These are phyloP conservation scores for Citrus inodora DNA, from an alignment of 345 rosid genomes.

Conservation along the genomic window DNA sequence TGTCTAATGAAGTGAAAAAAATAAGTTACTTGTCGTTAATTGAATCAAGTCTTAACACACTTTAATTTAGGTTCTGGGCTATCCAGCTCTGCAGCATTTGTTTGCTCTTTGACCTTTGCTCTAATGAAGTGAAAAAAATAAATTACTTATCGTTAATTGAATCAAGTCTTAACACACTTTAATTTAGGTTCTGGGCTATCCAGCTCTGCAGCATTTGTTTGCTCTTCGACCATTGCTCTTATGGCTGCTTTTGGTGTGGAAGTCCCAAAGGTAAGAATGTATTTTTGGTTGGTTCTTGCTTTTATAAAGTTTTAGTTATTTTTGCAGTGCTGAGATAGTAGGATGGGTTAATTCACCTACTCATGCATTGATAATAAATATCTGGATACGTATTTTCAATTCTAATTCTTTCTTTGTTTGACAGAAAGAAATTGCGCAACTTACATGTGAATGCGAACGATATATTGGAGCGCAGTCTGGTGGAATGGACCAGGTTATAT, in stretches of 20 bases:
- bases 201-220: slow-evolving; percentile 96
- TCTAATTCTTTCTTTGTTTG: slow-evolving; percentile 3
- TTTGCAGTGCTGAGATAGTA: background rate
- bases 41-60: slow-evolving; percentile 3
- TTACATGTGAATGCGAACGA: slow-evolving; percentile 91
- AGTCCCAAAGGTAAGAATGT: slow-evolving; percentile 65
- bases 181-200: slow-evolving; percentile 84
- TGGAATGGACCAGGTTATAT: slow-evolving; percentile 95
- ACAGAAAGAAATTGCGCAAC: slow-evolving; percentile 97
- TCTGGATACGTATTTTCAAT: background rate
- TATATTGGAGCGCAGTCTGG: slow-evolving; percentile 99
- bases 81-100: slow-evolving; percentile 96
- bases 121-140: slow-evolving; percentile 40
- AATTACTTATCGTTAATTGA: background rate
- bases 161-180: slow-evolving; percentile 9
- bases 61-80: slow-evolving; percentile 74
- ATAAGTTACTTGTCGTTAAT: too few species aligned
- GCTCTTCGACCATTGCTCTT: slow-evolving; percentile 87
- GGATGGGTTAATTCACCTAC: background rate
- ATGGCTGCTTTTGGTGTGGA: slow-evolving; percentile 76
- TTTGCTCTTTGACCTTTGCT: slow-evolving; percentile 88
- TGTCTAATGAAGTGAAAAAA: slow-evolving; percentile 2
- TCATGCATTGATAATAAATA: background rate
- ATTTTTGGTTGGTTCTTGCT: background rate
- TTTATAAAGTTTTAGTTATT: background rate